Base-by-base conservation (phyloP, 2,329 filamentous ascomycete species). In the Trichoderma cornu-damae region DNA sequence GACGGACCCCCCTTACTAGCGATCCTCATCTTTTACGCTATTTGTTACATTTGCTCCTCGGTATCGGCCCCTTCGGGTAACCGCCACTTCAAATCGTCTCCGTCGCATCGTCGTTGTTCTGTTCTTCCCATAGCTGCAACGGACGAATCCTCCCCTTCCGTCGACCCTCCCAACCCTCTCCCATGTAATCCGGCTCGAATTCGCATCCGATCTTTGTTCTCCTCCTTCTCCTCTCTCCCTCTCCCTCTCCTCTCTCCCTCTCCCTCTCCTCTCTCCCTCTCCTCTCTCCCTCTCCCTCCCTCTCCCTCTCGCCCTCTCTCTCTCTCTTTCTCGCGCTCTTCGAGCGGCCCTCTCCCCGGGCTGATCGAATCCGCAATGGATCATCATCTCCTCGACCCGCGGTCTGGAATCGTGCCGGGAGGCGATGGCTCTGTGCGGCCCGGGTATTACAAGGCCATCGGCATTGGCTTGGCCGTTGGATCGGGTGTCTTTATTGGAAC, bases 401-500 rank as follows among this genome's bases (percentile, higher is more conserved):
- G 58, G 47, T 16, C 28, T 35, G 57, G 57, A 14, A 57, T 59
- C 53, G 34, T 57, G 22, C 52, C 53, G 26, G 58, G 58, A 46
- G 58, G 57, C 16, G 43, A 34, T 26, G 57, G 50, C 48, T 53
- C 53, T 38, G 63, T 68, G 16, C 73, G 80, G 24, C 81, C 81
- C 1, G 66, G 75, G 6, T 72, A 75, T 58, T 97, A 89, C 80
- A 97, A 96, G 70, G 83, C 86, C 24, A 82, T 97, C 63, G 94
- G 94, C 56, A 90, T 99, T 61, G 79, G 85, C 20, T 79, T 99
- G 34, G 94, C 94, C 14, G 81, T 96, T 59, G 84, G 85, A 30
- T 97, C 93, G 0, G 94, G 94, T 40, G 71, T 90, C 58, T 97
- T 97, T 70, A 99, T 99, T 68, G 94, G 94, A 55, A 81, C 88